Evolutionary conservation across 768 basidiomycete species (phyloP).

Genomic region (Lyophyllum semitale): DNA sequence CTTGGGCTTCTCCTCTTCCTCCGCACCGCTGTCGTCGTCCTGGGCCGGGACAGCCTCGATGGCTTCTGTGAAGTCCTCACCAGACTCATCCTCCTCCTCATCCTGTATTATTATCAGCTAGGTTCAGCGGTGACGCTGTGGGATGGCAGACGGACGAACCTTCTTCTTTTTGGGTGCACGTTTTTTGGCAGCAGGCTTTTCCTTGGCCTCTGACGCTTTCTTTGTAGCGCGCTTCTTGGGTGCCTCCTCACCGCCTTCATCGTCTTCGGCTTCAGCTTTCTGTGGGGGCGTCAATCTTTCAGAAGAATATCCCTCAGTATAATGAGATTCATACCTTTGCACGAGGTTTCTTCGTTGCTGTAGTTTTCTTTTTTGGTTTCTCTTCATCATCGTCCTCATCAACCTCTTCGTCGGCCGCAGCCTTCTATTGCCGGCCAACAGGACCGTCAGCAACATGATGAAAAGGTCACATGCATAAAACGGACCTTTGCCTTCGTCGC

Average conservation of each 20-base stretch:
- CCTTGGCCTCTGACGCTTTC: conserved; percentile 41
- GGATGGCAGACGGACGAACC: conserved; percentile 18
- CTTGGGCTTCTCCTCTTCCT: conserved; percentile 45
- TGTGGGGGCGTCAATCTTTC: not conserved
- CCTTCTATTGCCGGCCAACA: conserved; percentile 11
- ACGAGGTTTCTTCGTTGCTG: conserved; percentile 31
- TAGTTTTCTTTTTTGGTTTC: conserved; percentile 56
- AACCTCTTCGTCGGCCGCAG: conserved; percentile 29
- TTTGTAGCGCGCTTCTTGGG: conserved; percentile 50
- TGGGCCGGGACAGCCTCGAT: conserved; percentile 37
- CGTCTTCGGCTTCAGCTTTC: conserved; percentile 31
- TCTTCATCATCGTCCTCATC: conserved; percentile 47
- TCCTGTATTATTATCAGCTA: conserved; percentile 16
- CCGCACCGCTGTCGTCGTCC: conserved; percentile 39
- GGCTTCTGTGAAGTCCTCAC: conserved; percentile 47
- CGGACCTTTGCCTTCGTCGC: conserved; percentile 15
- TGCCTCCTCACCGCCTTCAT: conserved; percentile 33
- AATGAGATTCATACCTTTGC: conserved; percentile 23
- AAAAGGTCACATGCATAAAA: not conserved
- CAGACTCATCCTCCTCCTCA: conserved; percentile 39
- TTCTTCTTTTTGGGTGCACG: conserved; percentile 46
- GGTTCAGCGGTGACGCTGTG: not conserved
- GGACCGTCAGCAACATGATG: not conserved
- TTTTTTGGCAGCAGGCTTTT: conserved; percentile 51
- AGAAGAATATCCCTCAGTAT: not conserved